Evolutionary conservation across 495 filamentous ascomycete genomes (phyloP).

Genomic region (Collariella sp.): DNA sequence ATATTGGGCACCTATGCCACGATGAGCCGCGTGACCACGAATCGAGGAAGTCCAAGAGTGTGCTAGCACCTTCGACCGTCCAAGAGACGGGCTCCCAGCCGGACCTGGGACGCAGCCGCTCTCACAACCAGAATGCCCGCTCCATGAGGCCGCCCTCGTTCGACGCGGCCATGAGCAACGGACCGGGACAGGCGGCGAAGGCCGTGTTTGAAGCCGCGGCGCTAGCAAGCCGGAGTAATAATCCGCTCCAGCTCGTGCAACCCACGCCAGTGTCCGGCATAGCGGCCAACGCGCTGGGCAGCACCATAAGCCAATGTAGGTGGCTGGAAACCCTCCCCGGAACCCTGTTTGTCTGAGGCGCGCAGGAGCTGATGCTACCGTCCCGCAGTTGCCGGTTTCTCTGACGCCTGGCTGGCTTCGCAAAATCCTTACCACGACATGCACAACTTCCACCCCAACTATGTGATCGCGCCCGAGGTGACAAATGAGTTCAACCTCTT

Average conservation of each 20-base stretch:
- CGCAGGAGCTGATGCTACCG: slow-evolving; percentile 31
- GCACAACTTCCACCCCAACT: slow-evolving; percentile 86
- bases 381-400: slow-evolving; percentile 39
- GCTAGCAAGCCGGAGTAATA: slow-evolving; percentile 30
- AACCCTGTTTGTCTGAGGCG: slow-evolving; percentile 1
- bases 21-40: slow-evolving; percentile 82
- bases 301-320: slow-evolving; percentile 70
- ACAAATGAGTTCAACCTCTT: slow-evolving; percentile 92
- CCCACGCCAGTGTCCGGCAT: slow-evolving; percentile 45
- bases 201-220: slow-evolving; percentile 33
- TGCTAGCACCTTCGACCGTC: slow-evolving; percentile 50
- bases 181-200: slow-evolving; percentile 33
- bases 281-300: slow-evolving; percentile 43
- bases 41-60: slow-evolving; percentile 58
- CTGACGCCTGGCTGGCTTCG: slow-evolving; percentile 49
- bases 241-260: slow-evolving; percentile 49
- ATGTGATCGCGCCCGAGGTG: slow-evolving; percentile 92
- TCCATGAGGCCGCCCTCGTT: slow-evolving; percentile 38
- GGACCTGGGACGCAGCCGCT: slow-evolving; percentile 33
- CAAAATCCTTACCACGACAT: slow-evolving; percentile 87
- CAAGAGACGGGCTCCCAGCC: slow-evolving; percentile 43
- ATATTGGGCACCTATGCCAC: slow-evolving; percentile 97
- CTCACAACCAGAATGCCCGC: slow-evolving; percentile 31
- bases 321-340: slow-evolving; percentile 27
- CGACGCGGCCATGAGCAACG: slow-evolving; percentile 28